These are phyloP conservation scores for Austropuccinia psidii DNA, from an alignment of 1,284 basidiomycete species.

Conservation along the genomic window DNA sequence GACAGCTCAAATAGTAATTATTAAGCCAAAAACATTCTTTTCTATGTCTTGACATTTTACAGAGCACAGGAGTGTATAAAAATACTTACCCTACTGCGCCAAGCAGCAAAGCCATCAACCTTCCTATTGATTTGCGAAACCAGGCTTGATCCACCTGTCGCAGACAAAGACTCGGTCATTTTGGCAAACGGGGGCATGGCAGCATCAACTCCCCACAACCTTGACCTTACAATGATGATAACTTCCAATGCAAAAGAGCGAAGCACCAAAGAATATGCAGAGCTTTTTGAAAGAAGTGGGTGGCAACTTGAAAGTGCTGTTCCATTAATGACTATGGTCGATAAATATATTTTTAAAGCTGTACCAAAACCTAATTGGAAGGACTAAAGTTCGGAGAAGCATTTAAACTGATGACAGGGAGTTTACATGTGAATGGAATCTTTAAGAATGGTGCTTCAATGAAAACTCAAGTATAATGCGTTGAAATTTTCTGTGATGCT, in stretches of 20 bases:
- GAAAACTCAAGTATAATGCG: too few species aligned
- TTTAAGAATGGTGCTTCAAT: too few species aligned
- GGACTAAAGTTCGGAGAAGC: too few species aligned
- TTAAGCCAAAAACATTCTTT: too few species aligned
- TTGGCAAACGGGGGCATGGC: constrained; percentile 11
- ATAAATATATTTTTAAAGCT: not conserved
- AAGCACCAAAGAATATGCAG: not conserved
- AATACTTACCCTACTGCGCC: not conserved
- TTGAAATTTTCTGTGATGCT: too few species aligned
- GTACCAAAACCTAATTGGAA: not conserved
- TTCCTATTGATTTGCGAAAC: not conserved
- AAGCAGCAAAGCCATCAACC: not conserved
- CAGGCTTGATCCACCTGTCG: not conserved
- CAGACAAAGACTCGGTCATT: not conserved
- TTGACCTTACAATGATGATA: not conserved
- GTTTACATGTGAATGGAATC: too few species aligned
- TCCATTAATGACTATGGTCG: not conserved
- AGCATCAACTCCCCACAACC: not conserved
- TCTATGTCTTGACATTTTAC: not conserved
- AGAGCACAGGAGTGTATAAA: not conserved
- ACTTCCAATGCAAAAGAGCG: not conserved
- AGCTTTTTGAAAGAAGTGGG: not conserved
- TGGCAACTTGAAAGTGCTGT: not conserved
- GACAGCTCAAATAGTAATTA: too few species aligned
- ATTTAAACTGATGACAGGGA: too few species aligned